phyloP scores from a whole-genome alignment of 805 yeast species.

The Candida vartiovaarae region DNA sequence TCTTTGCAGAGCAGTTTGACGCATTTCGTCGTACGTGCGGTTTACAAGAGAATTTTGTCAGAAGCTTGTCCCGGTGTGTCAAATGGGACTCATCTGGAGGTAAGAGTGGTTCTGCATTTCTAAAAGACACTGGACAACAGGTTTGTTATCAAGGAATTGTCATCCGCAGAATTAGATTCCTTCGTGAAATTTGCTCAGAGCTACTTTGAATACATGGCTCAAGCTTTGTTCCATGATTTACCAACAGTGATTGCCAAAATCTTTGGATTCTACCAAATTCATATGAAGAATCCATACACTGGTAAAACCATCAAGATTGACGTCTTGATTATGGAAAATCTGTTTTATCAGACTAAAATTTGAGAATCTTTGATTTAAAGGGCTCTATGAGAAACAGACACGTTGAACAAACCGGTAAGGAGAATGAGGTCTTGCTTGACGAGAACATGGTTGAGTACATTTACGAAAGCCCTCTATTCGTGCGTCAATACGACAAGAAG shows the following conservation, averaged over 20 bases:
- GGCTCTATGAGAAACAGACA: slow-evolving; percentile 98
- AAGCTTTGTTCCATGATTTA: slow-evolving; percentile 88
- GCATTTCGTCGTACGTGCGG: slow-evolving; percentile 86
- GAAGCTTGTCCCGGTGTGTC: slow-evolving; percentile 86
- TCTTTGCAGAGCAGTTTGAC: slow-evolving; percentile 94
- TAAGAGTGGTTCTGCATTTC: slow-evolving; percentile 88
- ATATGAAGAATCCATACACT: slow-evolving; percentile 69
- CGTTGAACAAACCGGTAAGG: slow-evolving; percentile 93
- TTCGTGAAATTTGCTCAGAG: slow-evolving; percentile 94
- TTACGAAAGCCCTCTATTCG: slow-evolving; percentile 92
- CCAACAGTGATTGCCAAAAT: slow-evolving; percentile 93
- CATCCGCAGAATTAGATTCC: slow-evolving; percentile 84
- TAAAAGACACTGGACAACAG: slow-evolving; percentile 91
- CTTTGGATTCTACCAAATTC: slow-evolving; percentile 92
- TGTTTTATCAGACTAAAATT: slow-evolving; percentile 79
- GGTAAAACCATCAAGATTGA: slow-evolving; percentile 81
- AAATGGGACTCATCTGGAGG: slow-evolving; percentile 98
- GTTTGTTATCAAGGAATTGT: slow-evolving; percentile 81
- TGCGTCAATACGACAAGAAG: slow-evolving; percentile 85
- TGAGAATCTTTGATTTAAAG: slow-evolving; percentile 88
- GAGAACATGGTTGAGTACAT: slow-evolving; percentile 98
- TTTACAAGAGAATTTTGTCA: slow-evolving; percentile 65
- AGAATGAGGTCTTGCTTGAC: slow-evolving; percentile 88
- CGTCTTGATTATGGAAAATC: slow-evolving; percentile 90
- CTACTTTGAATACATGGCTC: slow-evolving; percentile 92